Base-by-base conservation (phyloP, 2,329 filamentous ascomycete genomes). In the Fusarium buxicola region DNA sequence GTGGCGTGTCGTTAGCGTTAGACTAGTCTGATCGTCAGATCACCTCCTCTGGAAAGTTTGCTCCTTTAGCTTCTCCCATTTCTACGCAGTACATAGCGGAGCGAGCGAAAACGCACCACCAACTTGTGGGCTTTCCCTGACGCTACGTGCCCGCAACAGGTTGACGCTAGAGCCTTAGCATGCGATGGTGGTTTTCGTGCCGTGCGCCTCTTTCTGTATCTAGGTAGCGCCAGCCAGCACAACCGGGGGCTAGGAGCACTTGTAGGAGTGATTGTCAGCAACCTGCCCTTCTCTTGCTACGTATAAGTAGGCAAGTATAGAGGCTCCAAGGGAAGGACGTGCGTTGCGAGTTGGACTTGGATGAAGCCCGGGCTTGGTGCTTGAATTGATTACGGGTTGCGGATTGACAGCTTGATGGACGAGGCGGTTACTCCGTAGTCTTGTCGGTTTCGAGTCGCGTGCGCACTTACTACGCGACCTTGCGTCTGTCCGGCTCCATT, bases 41-140 rank as follows among this genome's bases (percentile, higher is more conserved):
- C 58, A 63, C 47, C 32, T 58, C 38, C 51, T 54, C 56, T 61
- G 38, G 30, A 31, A 43, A 32, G 43, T 57, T 62, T 50, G 46
- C 39, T 40, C 34, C 51, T 45, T 46, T 55, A 58, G 41, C 53
- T 48, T 45, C 30, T 31, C 13, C 35, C 28, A 39, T 40, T 46
- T 58, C 15, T 25, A 59, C 38, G 41, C 30, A 27, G 15, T 16
- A n/a, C n/a, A n/a, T n/a, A n/a, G n/a, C n/a, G n/a, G n/a, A n/a
- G n/a, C 39, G 38, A 55, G n/a, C 40, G 7, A 12, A 51, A 63
- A 45, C 41, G 27, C 40, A 43, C 54, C 32, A 35, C 32, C 43
- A 48, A 45, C 47, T 39, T 21, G 50, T 27, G 40, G 30, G 32
- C 15, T 50, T 13, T 34, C 13, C 28, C 54, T 52, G 41, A 36